Evolutionary conservation across 2,329 filamentous ascomycete genomes (phyloP), one percentile per base, ranked within the genome.

Genomic region (Gnomoniopsis smithogilvyi): DNA sequence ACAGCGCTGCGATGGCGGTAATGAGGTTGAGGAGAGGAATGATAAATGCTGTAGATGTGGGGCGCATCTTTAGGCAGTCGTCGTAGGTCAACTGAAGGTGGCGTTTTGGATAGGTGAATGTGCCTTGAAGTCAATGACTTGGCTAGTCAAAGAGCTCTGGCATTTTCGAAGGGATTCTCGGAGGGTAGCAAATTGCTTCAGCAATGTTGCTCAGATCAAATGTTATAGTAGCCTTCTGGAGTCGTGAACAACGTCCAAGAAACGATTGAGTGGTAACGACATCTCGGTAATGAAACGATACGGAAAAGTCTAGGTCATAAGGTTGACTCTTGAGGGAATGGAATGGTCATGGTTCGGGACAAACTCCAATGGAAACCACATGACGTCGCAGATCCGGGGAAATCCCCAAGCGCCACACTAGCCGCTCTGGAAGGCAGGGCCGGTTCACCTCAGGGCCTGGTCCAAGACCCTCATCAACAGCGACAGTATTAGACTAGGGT

Each of bases 51-150:
- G 17, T 15, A 33, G 52, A n/a, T 56, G 56, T 43, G 26, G 54
- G 41, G 38, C 46, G 57, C 60, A 62, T 62, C 48, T 60, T 52
- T 24, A 45, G 54, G 38, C 19, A 30, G 26, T 12, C 19, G 52
- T 47, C 24, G 43, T n/a, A 46, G 22, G 19, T 46, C 47, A n/a
- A 19, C 8, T 34, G 33, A 26, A 6, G 33, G 43, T 45, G 15
- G 3, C n/a, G 24, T 19, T n/a, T 51, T 38, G 33, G 21, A 45
- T 50, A 24, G 10, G 21, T 22, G 45, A 22, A 49, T 15, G 4
- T 41, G 36, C 51, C 51, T 45, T 57, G 34, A 60, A 62, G 60
- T 60, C 54, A 19, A 43, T 24, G 57, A 60, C 60, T 51, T 54
- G 57, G 57, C 38, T 8, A 34, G 26, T 30, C 30, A 26, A 45